A percentile compares a stretch with the other conserved stretches of the same genome.
These are phyloP conservation scores for Globisporangium camurandrum DNA, from an alignment of 352 stramenopile species.

Conservation along the genomic window DNA sequence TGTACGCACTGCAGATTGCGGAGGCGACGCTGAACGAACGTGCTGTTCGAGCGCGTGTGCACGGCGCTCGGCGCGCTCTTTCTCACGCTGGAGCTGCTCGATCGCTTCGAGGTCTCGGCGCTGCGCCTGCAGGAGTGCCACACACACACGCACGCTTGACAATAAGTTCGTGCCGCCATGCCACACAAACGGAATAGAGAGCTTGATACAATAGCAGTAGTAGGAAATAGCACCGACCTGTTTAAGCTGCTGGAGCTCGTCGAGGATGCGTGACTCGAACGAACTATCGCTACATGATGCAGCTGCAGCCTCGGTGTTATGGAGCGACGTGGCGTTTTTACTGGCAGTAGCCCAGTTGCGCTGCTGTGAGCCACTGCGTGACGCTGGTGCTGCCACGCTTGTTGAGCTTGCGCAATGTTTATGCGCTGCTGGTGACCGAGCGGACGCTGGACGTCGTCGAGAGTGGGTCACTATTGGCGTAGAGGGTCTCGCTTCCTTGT, in stretches of 20 bases:
- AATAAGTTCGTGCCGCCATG: neutral
- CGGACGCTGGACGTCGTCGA: neutral
- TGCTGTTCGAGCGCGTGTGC: constrained; percentile 20
- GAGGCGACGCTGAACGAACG: neutral
- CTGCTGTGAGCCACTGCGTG: neutral
- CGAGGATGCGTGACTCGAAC: constrained; percentile 40
- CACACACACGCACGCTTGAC: no score
- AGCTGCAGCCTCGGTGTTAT: no score
- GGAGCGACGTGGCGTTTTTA: no score
- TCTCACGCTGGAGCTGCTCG: constrained; percentile 22
- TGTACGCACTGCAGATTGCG: no score
- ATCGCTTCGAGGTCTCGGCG: constrained; percentile 30
- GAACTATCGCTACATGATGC: no score
- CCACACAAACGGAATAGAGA: neutral
- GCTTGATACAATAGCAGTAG: constrained; percentile 3
- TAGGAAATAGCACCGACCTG: constrained; percentile 21
- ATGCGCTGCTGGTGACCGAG: neutral
- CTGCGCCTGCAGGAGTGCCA: constrained; percentile 36
- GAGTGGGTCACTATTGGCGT: no score
- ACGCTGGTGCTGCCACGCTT: neutral
- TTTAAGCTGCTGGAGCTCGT: constrained; percentile 45
- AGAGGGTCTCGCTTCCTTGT: no score
- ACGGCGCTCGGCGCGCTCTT: constrained; percentile 24
- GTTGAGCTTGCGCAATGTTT: no score
- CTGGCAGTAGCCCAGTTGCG: neutral